Evolutionary conservation across 768 basidiomycete species (phyloP).

Genomic region (Pleurotus platypus): DNA sequence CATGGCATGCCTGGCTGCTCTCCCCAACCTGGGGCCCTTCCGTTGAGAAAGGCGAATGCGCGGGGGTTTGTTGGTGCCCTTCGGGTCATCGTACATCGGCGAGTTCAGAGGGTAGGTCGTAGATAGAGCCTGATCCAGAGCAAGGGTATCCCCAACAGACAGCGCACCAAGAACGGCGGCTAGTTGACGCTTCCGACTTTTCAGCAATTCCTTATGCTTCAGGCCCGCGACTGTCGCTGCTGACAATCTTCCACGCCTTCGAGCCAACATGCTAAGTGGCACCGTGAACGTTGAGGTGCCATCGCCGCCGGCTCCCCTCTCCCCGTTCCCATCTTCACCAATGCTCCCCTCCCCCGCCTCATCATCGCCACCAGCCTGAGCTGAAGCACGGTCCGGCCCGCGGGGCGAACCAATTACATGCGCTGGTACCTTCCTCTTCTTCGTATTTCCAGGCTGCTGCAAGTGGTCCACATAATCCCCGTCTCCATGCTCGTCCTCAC

Average conservation of each 20-base stretch:
- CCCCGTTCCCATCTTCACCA: slow-evolving; percentile 20
- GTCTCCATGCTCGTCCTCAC: slow-evolving; percentile 48
- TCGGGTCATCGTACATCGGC: slow-evolving; percentile 16
- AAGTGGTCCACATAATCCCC: slow-evolving; percentile 67
- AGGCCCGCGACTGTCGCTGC: slow-evolving; percentile 64
- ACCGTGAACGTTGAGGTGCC: slow-evolving; percentile 7
- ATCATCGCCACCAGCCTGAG: slow-evolving; percentile 18
- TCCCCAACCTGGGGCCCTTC: slow-evolving; percentile 41
- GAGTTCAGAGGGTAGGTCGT: slow-evolving; percentile 34
- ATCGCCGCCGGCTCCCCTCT: slow-evolving; percentile 17
- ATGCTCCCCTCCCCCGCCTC: slow-evolving; percentile 2
- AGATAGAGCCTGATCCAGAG: slow-evolving; percentile 75
- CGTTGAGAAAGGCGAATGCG: slow-evolving; percentile 56
- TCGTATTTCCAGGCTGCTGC: slow-evolving; percentile 78
- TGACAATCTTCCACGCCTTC: slow-evolving; percentile 37
- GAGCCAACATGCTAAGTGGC: slow-evolving; percentile 7
- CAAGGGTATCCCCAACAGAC: slow-evolving; percentile 65
- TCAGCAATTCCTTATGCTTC: slow-evolving; percentile 74
- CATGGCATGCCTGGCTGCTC: slow-evolving; percentile 37
- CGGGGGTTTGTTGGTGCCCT: slow-evolving; percentile 15
- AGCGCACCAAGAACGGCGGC: slow-evolving; percentile 65
- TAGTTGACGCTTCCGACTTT: slow-evolving; percentile 65
- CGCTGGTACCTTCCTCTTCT: slow-evolving; percentile 84
- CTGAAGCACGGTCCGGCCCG: slow-evolving; percentile 32
- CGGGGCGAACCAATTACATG: slow-evolving; percentile 52